Evolutionary conservation across 306 rosid species (phyloP), one percentile per base, ranked within the genome.

Genomic region (Dalbergia cochinchinensis): DNA sequence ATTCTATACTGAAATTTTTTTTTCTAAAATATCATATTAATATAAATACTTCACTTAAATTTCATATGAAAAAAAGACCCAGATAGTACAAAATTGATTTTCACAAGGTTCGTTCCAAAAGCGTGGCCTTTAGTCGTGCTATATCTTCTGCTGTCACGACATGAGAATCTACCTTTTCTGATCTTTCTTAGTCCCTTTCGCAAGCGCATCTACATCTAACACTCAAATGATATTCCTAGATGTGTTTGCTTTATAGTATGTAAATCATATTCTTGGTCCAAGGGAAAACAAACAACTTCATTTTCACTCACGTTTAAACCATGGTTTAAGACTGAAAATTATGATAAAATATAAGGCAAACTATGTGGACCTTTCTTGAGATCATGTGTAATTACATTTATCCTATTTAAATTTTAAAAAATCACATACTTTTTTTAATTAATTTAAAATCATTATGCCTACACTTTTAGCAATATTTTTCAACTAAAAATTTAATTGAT

Each of bases 121-220:
- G 60, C 60, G n/a, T 54, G 26, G n/a, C 58, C 15, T 51, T 13
- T 14, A 12, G 16, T 54, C 19, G 22, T n/a, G 26, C 19, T 54
- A 54, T 54, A n/a, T 54, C 19, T 16, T 8, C 9, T 54, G 16
- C 10, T n/a, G 60, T 54, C 60, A 54, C 60, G 20, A 54, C 60
- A 54, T 54, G 60, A 7, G 60, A 54, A 54, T 54, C 60, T 54
- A n/a, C 13, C 60, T 54, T 54, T 54, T 54, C 60, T 54, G 60
- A 54, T 54, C 60, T 16, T 54, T 50, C 31, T 54, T 54, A 54
- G 60, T 54, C 19, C 60, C 13, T 54, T n/a, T 54, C 60, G n/a
- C 26, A 54, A 54, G 60, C 60, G 60, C 60, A 54, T 54, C 10
- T 4, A 54, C n/a, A 54, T 16, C 60, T 54, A 16, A 54, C n/a